These are phyloP conservation scores for Oryza officinalis DNA, from an alignment of 176 grass and related monocot species.

Conservation along the genomic window DNA sequence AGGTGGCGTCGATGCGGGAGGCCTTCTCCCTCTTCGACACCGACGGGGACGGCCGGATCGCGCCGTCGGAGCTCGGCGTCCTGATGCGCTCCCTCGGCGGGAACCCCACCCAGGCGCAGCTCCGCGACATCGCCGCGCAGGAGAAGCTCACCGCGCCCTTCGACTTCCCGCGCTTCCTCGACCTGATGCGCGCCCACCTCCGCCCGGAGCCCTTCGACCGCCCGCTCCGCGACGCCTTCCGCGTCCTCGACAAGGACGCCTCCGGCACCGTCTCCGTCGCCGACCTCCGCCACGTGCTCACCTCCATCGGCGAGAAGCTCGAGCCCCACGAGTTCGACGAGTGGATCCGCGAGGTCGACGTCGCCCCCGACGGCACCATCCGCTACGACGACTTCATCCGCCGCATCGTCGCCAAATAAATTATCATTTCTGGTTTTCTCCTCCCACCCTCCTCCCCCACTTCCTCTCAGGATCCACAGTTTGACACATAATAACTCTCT, in stretches of 20 bases:
- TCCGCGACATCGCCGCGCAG: constrained; percentile 66
- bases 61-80: constrained; percentile 84
- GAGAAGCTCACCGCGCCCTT: constrained; percentile 84
- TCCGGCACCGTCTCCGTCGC: constrained; percentile 81
- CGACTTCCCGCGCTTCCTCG: constrained; percentile 90
- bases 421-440: background rate
- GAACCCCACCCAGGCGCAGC: constrained; percentile 93
- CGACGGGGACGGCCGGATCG: constrained; percentile 88
- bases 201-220: constrained; percentile 86
- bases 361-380: constrained; percentile 83
- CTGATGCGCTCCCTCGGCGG: constrained; percentile 93
- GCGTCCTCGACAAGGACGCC: constrained; percentile 97
- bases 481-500: constrained; percentile 38
- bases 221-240: constrained; percentile 90
- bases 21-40: constrained; percentile 96
- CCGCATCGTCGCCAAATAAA: constrained; percentile 90
- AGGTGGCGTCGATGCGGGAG: constrained; percentile 93
- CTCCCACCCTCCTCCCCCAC: rapidly evolving
- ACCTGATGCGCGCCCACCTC: constrained; percentile 83
- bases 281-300: constrained; percentile 95
- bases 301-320: constrained; percentile 96
- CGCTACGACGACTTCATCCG: constrained; percentile 97
- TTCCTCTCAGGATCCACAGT: background rate
- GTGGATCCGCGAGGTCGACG: constrained; percentile 97
- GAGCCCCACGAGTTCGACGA: constrained; percentile 95